A percentile compares a stretch with the other conserved stretches of the same genome.
These are phyloP conservation scores for Cyberlindnera maclurae DNA, from an alignment of 805 yeast genomes.

Conservation along the genomic window DNA sequence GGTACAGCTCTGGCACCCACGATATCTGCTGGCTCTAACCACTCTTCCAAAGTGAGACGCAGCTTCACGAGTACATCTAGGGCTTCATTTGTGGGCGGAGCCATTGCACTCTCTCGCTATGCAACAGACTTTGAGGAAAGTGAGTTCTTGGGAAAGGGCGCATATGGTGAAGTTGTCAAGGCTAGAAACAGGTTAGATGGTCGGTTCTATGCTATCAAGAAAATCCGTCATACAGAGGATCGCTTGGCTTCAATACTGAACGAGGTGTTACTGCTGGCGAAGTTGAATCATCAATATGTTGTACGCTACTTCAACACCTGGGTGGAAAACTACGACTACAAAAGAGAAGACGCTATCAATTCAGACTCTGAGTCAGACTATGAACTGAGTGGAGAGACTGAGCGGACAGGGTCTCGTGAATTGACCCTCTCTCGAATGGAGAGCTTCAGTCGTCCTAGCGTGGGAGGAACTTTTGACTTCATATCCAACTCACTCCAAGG, in stretches of 20 bases:
- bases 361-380: conserved; percentile 26
- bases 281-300: conserved; percentile 91
- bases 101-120: conserved; percentile 54
- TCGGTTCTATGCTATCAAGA: conserved; percentile 88
- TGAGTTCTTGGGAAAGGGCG: conserved; percentile 87
- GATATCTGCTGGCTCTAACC: conserved; percentile 22
- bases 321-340: conserved; percentile 53
- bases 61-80: conserved; percentile 35
- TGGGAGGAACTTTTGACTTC: conserved; percentile 46
- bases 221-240: conserved; percentile 75
- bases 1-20: conserved; percentile 17
- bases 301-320: conserved; percentile 96
- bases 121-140: conserved; percentile 93
- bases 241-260: conserved; percentile 75
- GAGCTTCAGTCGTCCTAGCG: conserved; percentile 19
- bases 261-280: conserved; percentile 87
- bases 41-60: conserved; percentile 25
- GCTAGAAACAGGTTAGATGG: conserved; percentile 93
- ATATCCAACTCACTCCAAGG: conserved; percentile 51
- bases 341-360: conserved; percentile 28
- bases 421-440: conserved; percentile 5
- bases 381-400: conserved; percentile 5
- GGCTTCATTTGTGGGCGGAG: conserved; percentile 26
- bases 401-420: not conserved
- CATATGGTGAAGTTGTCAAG: conserved; percentile 97